Evolutionary conservation across 2,329 filamentous ascomycete genomes (phyloP).

Genomic region (Fusarium chlamydosporum): DNA sequence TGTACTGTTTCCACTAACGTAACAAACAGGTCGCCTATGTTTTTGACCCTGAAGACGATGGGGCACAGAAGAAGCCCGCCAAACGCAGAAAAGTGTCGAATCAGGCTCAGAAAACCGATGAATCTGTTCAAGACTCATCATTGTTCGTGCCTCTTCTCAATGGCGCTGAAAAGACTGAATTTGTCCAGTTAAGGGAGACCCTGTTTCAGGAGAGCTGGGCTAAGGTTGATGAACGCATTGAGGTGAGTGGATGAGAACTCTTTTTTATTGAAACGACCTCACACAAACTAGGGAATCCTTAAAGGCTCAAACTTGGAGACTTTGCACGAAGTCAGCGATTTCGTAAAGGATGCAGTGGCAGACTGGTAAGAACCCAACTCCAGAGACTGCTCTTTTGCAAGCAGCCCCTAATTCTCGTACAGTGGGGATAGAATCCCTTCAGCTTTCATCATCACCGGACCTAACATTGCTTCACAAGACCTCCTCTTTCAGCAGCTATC

Average conservation of each 20-base stretch:
- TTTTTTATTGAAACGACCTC: constrained; percentile 44
- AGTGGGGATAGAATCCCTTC: constrained; percentile 71
- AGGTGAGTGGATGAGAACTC: constrained; percentile 53
- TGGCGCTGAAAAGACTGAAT: constrained; percentile 65
- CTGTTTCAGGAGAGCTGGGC: constrained; percentile 76
- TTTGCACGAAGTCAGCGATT: constrained; percentile 69
- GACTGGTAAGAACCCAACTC: constrained; percentile 51
- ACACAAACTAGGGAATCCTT: constrained; percentile 64
- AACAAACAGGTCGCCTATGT: constrained; percentile 70
- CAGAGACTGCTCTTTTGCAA: neutral
- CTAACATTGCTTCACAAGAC: constrained; percentile 82
- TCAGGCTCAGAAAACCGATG: constrained; percentile 49
- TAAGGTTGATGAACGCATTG: constrained; percentile 73
- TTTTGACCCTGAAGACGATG: constrained; percentile 67
- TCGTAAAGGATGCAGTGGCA: constrained; percentile 62
- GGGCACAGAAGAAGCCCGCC: constrained; percentile 57
- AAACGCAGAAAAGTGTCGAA: constrained; percentile 71
- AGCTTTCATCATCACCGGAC: constrained; percentile 81
- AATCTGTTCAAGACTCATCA: constrained; percentile 38
- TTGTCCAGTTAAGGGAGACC: constrained; percentile 67
- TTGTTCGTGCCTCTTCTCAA: constrained; percentile 68
- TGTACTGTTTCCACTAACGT: constrained; percentile 32
- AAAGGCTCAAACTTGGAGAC: constrained; percentile 73
- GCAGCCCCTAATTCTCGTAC: constrained; percentile 37
- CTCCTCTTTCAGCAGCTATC: constrained; percentile 80